Evolutionary conservation across 169 alveolate species (phyloP).

Genomic region (Nephromyces sp.): DNA sequence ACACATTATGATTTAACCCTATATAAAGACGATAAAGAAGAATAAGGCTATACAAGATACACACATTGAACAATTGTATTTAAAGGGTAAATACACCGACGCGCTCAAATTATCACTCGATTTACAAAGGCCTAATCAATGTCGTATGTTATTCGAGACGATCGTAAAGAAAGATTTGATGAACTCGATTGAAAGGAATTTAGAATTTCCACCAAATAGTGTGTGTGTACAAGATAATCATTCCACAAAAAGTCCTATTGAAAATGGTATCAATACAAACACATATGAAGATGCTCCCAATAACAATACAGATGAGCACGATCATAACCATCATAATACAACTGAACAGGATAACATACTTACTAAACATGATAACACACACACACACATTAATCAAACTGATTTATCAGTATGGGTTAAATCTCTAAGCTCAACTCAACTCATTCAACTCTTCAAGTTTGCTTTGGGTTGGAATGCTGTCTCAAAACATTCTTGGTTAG

Average conservation of each 20-base stretch:
- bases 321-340: no score
- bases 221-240: no score
- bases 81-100: not conserved
- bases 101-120: not conserved
- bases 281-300: not conserved
- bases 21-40: no score
- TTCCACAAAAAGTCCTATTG: no score
- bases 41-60: not conserved
- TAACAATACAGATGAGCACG: not conserved
- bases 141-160: not conserved
- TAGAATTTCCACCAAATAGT: no score
- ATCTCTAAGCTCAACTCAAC: not conserved
- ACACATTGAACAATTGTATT: not conserved
- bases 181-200: not conserved
- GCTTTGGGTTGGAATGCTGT: not conserved
- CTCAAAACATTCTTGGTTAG: not conserved
- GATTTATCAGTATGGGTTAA: not conserved
- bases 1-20: no score
- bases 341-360: not conserved
- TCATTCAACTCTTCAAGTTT: not conserved
- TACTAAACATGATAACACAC: not conserved
- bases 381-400: not conserved
- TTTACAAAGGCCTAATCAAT: not conserved
- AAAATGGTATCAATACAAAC: no score
- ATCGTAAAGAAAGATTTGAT: not conserved